Evolutionary conservation across 2,329 filamentous ascomycete genomes (phyloP).

Genomic region (Sarocladium brachiariae): DNA sequence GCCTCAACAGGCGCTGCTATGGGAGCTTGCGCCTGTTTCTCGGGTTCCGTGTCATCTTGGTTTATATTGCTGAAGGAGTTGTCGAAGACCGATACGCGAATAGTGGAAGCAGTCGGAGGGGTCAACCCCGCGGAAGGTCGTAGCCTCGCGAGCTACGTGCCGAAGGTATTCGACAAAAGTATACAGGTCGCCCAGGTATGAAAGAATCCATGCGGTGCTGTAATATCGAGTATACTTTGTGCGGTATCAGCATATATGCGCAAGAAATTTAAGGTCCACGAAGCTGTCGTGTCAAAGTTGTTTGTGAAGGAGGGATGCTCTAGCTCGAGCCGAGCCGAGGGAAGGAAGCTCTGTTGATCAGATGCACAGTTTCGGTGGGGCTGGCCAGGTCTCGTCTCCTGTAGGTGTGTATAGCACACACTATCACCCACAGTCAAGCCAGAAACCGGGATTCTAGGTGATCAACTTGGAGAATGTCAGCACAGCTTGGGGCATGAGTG

Average conservation of each 20-base stretch:
- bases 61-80: background rate
- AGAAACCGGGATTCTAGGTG: too few relatives aligned
- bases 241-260: background rate
- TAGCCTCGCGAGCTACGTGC: background rate
- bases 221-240: background rate
- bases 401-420: too few relatives aligned
- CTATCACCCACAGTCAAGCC: too few relatives aligned
- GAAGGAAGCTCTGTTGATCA: slow-evolving; percentile 1
- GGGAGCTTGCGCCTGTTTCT: slow-evolving; percentile 1
- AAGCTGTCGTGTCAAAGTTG: background rate
- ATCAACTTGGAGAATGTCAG: too few relatives aligned
- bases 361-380: background rate
- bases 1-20: background rate
- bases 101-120: background rate
- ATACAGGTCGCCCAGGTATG: background rate
- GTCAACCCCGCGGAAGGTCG: slow-evolving; percentile 7
- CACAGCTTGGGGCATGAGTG: too few relatives aligned
- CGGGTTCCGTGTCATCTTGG: background rate
- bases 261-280: background rate
- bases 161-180: background rate
- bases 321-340: slow-evolving; percentile 4
- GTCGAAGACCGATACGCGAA: background rate
- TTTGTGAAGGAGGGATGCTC: slow-evolving; percentile 4
- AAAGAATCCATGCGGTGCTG: background rate
- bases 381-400: too few relatives aligned